These are phyloP conservation scores for Capniomyces stellatus DNA, from an alignment of 371 early-diverging fungal species.

Conservation along the genomic window DNA sequence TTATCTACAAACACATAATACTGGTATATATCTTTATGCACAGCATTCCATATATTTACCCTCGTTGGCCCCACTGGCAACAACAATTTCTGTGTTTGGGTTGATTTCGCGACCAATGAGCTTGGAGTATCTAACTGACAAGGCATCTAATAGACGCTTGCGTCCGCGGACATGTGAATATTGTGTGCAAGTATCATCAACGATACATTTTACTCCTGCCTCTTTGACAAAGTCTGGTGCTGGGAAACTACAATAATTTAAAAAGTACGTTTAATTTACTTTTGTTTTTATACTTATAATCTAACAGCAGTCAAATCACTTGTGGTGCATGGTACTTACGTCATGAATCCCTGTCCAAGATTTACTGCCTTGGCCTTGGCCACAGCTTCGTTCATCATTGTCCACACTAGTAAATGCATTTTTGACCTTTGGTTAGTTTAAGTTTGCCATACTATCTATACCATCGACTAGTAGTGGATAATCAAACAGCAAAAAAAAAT, in stretches of 20 bases:
- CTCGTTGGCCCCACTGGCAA: slow-evolving; percentile 88
- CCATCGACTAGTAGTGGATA: too few species aligned
- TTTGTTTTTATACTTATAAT: too few species aligned
- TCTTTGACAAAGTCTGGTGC: slow-evolving; percentile 68
- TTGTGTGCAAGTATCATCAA: slow-evolving; percentile 49
- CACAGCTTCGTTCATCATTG: slow-evolving; percentile 78
- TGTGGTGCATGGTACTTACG: not conserved
- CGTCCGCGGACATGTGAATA: slow-evolving; percentile 74
- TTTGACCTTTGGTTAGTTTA: too few species aligned
- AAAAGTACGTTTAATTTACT: too few species aligned
- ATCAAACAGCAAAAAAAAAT: too few species aligned
- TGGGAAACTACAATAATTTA: slow-evolving; percentile 50
- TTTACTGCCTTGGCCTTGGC: slow-evolving; percentile 73
- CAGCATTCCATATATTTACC: slow-evolving; percentile 24
- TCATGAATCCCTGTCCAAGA: slow-evolving; percentile 84
- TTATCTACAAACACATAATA: too few species aligned
- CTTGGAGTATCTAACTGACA: slow-evolving; percentile 54
- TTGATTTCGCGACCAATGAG: slow-evolving; percentile 49
- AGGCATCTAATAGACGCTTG: slow-evolving; percentile 51
- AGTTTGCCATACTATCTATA: too few species aligned
- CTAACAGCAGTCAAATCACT: too few species aligned
- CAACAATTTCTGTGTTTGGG: slow-evolving; percentile 64
- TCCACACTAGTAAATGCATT: too few species aligned
- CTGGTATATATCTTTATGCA: not conserved
- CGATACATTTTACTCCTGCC: slow-evolving; percentile 56